Evolutionary conservation across 2,329 filamentous ascomycete genomes (phyloP).

Genomic region (Calcarisporium arbuscula): DNA sequence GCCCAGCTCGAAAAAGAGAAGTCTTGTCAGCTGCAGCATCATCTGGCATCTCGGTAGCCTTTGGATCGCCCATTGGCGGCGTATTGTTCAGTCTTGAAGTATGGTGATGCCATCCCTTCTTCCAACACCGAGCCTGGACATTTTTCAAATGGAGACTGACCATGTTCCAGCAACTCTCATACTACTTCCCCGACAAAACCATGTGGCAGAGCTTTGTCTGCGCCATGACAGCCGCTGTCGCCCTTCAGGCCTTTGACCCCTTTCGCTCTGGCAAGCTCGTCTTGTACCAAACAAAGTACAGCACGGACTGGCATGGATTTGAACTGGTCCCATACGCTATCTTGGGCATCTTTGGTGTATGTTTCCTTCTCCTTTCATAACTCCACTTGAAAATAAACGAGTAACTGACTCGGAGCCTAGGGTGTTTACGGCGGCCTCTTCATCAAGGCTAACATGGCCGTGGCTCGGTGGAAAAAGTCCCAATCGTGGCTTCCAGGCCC

Average conservation of each 20-base stretch:
- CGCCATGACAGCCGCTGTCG: slow-evolving; percentile 96
- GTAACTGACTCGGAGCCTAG: slow-evolving; percentile 23
- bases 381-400: slow-evolving; percentile 7
- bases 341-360: slow-evolving; percentile 73
- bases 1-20: slow-evolving; percentile 78
- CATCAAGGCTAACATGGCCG: slow-evolving; percentile 86
- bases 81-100: slow-evolving; percentile 93
- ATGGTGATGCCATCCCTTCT: slow-evolving; percentile 11
- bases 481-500: slow-evolving; percentile 62
- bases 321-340: slow-evolving; percentile 84
- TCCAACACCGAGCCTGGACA: neutral
- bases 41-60: slow-evolving; percentile 88
- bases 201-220: slow-evolving; percentile 99
- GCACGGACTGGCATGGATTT: slow-evolving; percentile 86
- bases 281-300: slow-evolving; percentile 92
- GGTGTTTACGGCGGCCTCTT: slow-evolving; percentile 94
- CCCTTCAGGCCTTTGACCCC: slow-evolving; percentile 86
- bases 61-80: slow-evolving; percentile 88
- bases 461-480: slow-evolving; percentile 74
- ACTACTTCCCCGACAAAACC: slow-evolving; percentile 97
- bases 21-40: slow-evolving; percentile 88
- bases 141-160: neutral
- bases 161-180: slow-evolving; percentile 68
- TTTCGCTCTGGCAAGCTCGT: slow-evolving; percentile 95
- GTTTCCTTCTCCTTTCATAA: slow-evolving; percentile 13